These are phyloP conservation scores for Ogataea saltuana DNA, from an alignment of 805 yeast species.

Conservation along the genomic window DNA sequence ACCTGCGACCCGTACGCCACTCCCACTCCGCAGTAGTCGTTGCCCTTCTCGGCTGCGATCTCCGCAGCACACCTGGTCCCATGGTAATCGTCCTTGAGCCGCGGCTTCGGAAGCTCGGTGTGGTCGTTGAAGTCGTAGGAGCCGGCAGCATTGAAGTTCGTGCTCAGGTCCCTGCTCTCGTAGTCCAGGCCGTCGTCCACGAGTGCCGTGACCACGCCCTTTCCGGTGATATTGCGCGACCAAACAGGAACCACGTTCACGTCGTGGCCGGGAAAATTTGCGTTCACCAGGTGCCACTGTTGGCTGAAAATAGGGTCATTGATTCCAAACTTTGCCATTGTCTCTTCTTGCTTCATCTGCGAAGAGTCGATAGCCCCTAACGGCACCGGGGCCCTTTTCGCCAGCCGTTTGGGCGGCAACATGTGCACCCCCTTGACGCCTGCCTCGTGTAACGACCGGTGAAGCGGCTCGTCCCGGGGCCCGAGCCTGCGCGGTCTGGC, in stretches of 20 bases:
- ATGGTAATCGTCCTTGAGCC: slow-evolving; percentile 79
- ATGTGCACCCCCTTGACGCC: slow-evolving; percentile 52
- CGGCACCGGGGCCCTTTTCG: slow-evolving; percentile 60
- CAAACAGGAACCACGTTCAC: slow-evolving; percentile 85
- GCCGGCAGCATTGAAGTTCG: slow-evolving; percentile 71
- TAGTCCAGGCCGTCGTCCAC: slow-evolving; percentile 94
- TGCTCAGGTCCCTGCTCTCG: slow-evolving; percentile 69
- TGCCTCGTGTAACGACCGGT: slow-evolving; percentile 28
- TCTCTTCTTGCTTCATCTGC: slow-evolving; percentile 45
- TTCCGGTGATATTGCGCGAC: slow-evolving; percentile 78
- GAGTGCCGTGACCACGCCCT: slow-evolving; percentile 80
- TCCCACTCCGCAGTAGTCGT: slow-evolving; percentile 92
- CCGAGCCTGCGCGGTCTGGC: not conserved
- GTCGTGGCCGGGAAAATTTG: slow-evolving; percentile 74
- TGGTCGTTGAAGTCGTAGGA: slow-evolving; percentile 93
- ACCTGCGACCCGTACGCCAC: slow-evolving; percentile 89
- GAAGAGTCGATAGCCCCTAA: slow-evolving; percentile 50
- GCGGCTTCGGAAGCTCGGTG: slow-evolving; percentile 73
- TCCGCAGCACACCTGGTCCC: slow-evolving; percentile 99
- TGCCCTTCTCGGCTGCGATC: slow-evolving; percentile 80
- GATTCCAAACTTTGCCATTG: slow-evolving; percentile 56
- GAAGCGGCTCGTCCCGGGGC: slow-evolving; percentile 6
- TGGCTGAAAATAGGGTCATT: slow-evolving; percentile 77
- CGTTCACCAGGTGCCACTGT: slow-evolving; percentile 93
- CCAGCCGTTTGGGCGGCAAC: slow-evolving; percentile 54